Base-by-base conservation (phyloP, 202 grass and related monocot species). In the Musa balbisiana region DNA sequence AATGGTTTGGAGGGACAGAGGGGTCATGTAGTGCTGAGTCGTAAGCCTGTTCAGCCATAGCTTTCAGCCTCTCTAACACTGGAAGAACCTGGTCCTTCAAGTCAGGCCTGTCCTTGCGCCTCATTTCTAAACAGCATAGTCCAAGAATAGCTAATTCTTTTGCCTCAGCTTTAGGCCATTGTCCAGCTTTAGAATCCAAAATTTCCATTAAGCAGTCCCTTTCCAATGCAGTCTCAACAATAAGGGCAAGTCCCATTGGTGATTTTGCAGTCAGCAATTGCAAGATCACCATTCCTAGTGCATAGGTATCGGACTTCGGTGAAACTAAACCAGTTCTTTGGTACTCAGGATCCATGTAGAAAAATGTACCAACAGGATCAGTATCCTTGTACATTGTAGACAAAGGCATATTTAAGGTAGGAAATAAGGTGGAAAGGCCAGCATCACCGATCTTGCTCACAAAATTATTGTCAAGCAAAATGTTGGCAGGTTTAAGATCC, bases 261-360 rank as follows among this genome's bases (percentile, higher is more conserved):
- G 96, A 63, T 64, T 84, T 84, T 13, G 78, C 89, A 11, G 89
- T 99, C 55, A 99, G 72, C 25, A 96, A 43, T 52, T 99, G 91
- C 83, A 99, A 77, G 75, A 99, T 77, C 10, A 99, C 91, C 22
- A 96, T 86, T 16, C 96, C 91, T 21, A 99, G 67, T 1, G 87
- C 89, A 29, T 92, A 99, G 33, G 91, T 83, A 71, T 99, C 96
- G 0, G 96, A 99, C 78, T 96, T 95, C 33, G 78, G 79, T 19
- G 91, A 95, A 29, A 99, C 82, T 5, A 73, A 75, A 10, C 96
- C 96, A 0, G 85, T 99, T 62, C 91, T 84, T 69, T 99, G 91
- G 58, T 99, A 99, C 71, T 99, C 96, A 0, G 91, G 96, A 60
- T 99, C 96, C 16, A 99, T 99, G 78, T 95, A 99, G 83, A 87